Evolutionary conservation across 192 early-diverging fungal genomes (phyloP).

Genomic region (Gonapodya sp.): DNA sequence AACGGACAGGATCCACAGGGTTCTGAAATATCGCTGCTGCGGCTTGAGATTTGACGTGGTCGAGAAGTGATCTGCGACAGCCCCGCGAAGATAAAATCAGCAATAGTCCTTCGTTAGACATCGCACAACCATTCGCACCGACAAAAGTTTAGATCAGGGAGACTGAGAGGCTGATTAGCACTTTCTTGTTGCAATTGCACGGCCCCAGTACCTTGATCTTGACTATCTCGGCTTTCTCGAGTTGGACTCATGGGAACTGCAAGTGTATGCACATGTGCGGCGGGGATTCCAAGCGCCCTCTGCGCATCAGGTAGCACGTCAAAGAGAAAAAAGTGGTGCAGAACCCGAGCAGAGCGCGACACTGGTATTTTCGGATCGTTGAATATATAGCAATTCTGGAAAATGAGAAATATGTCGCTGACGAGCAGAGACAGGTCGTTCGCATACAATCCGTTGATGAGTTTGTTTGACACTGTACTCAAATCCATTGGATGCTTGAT

Average conservation of each 20-base stretch:
- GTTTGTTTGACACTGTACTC: constrained; percentile 47
- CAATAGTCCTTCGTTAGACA: constrained; percentile 19
- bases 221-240: background rate
- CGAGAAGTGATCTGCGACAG: constrained; percentile 18
- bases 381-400: constrained; percentile 63
- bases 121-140: constrained; percentile 22
- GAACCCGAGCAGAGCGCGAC: constrained; percentile 41
- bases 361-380: constrained; percentile 64
- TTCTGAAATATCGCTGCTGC: constrained; percentile 23
- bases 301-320: background rate
- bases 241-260: background rate
- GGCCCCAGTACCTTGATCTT: background rate
- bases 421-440: constrained; percentile 36
- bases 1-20: constrained; percentile 62
- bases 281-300: background rate
- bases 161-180: background rate
- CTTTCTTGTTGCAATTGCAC: background rate
- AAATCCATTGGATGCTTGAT: constrained; percentile 71
- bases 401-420: constrained; percentile 48
- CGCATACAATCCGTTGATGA: constrained; percentile 34
- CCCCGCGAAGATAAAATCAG: constrained; percentile 21
- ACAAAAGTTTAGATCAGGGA: background rate
- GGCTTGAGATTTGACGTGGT: background rate
- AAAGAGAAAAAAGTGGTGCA: constrained; percentile 28
- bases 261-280: background rate